A percentile compares a stretch with the other conserved stretches of the same genome.
Evolutionary conservation across 1,284 basidiomycete species (phyloP).

Genomic region (Boletus smithii): DNA sequence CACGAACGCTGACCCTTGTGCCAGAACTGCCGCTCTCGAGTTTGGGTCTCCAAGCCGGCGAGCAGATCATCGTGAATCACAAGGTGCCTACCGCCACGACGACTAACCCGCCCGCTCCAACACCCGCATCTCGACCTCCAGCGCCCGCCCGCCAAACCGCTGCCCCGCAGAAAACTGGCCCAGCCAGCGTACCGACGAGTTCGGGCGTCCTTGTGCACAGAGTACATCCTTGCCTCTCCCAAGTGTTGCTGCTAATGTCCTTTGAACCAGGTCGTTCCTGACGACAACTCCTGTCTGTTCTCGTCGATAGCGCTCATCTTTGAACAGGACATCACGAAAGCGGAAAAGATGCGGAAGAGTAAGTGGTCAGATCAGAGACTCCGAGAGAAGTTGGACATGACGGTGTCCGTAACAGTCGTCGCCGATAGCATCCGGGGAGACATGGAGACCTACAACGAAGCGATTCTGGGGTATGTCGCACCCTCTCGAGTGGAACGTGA

Average conservation of each 20-base stretch:
- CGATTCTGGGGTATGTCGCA: conserved; percentile 70
- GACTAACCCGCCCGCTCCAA: conserved; percentile 11
- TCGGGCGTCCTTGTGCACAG: conserved; percentile 68
- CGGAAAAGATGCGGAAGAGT: conserved; percentile 66
- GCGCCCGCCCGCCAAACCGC: conserved; percentile 13
- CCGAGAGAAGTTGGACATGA: conserved; percentile 1
- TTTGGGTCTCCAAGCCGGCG: conserved; percentile 72
- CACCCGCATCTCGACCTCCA: conserved; percentile 9
- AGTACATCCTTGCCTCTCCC: conserved; percentile 35
- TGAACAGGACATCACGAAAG: conserved; percentile 71
- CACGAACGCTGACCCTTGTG: conserved; percentile 64
- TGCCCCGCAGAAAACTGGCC: conserved; percentile 36
- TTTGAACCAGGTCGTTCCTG: conserved; percentile 71
- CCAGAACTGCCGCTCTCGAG: conserved; percentile 70
- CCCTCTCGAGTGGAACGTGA: neutral
- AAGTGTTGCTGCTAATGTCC: conserved; percentile 5
- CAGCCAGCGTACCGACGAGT: conserved; percentile 53
- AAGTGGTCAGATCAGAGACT: conserved; percentile 19
- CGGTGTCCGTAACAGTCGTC: conserved; percentile 54
- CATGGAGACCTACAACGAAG: conserved; percentile 73
- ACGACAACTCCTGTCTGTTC: conserved; percentile 93
- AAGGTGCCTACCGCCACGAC: conserved; percentile 27
- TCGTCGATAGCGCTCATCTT: conserved; percentile 82
- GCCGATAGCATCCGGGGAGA: conserved; percentile 75
- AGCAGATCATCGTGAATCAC: conserved; percentile 79